Percentiles rank a stretch among this genome's conserved stretches.
These are phyloP conservation scores for Scutellaria minor DNA, from an alignment of 257 asterid genomes.

Conservation along the genomic window DNA sequence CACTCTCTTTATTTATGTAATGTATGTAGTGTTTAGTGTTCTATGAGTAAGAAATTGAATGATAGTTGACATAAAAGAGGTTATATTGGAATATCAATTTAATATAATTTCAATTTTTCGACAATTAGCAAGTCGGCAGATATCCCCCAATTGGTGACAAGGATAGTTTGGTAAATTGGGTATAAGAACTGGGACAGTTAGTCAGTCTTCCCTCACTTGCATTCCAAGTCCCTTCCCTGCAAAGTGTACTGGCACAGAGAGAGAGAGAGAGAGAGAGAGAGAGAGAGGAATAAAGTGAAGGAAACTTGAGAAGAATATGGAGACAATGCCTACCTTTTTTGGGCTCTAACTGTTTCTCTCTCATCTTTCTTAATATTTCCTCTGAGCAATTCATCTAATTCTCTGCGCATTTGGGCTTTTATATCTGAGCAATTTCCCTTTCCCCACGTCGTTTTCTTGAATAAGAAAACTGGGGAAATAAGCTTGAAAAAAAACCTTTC, in stretches of 20 bases:
- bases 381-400: slow-evolving; percentile 26
- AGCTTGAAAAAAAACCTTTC: not conserved
- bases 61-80: too few relatives aligned
- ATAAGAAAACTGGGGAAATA: not conserved
- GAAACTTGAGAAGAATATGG: slow-evolving; percentile 42
- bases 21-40: too few relatives aligned
- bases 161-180: slow-evolving; percentile 70
- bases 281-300: slow-evolving; percentile 53
- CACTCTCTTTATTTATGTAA: too few relatives aligned
- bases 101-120: too few relatives aligned
- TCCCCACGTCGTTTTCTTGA: slow-evolving; percentile 48
- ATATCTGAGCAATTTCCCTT: slow-evolving; percentile 21
- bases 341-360: slow-evolving; percentile 29
- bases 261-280: slow-evolving; percentile 34
- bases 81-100: too few relatives aligned
- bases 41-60: too few relatives aligned
- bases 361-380: slow-evolving; percentile 34
- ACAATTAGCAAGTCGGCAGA: too few relatives aligned
- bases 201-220: slow-evolving; percentile 72
- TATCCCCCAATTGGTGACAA: slow-evolving; percentile 33
- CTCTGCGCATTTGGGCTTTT: slow-evolving; percentile 33
- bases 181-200: slow-evolving; percentile 45
- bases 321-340: slow-evolving; percentile 40
- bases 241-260: slow-evolving; percentile 56
- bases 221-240: slow-evolving; percentile 88